Base-by-base conservation (phyloP, 768 basidiomycete genomes). In the Cyclocybe cylindracea region DNA sequence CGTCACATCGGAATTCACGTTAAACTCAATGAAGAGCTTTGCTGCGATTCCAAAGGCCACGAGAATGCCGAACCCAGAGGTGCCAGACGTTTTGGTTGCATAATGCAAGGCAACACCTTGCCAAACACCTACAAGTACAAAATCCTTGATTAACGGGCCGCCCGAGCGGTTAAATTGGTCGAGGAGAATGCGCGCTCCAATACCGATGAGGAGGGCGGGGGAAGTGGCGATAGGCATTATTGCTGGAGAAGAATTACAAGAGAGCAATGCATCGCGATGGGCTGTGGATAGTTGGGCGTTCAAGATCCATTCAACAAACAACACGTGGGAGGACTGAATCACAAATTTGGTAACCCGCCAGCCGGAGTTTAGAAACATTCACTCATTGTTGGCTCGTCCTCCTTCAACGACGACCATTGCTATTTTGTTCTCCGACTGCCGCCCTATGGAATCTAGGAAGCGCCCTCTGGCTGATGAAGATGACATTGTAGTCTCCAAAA, bases 101-200 rank as follows among this genome's bases (percentile, higher is more conserved):
- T 82, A 86, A 61, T 89, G 86, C 46, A 92, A 73, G 19, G 80
- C 85, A 56, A 88, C 82, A 44, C 89, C 89, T 66, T 90, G 86
- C 78, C 86, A 84, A 59, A 85, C 77, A 45, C 89, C 89, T 45
- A 80, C 69, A 50, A 92, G 81, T 63, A 90, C 69, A 60, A 77
- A 75, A 61, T 87, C 81, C 53, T 79, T 78, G 38, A 85, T 66
- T 58, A 80, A 69, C 24, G 79, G 63, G 44, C 74, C 77, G 44
- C 70, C 70, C 52, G 72, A 73, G 56, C 70, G 71, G 55, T 75
- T 80, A 56, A 83, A 68, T 54, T 77, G 74, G 70, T 88, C 84
- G 58, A 89, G 70, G 47, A 83, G 67, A 49, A 91, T 80, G 54
- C 89, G 87, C 43, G 84, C 84, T 58, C 86, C 86, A 57, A 91